Conservation (phyloP, 805 yeast genomes). For the Ogataea paradorogensis region DNA sequence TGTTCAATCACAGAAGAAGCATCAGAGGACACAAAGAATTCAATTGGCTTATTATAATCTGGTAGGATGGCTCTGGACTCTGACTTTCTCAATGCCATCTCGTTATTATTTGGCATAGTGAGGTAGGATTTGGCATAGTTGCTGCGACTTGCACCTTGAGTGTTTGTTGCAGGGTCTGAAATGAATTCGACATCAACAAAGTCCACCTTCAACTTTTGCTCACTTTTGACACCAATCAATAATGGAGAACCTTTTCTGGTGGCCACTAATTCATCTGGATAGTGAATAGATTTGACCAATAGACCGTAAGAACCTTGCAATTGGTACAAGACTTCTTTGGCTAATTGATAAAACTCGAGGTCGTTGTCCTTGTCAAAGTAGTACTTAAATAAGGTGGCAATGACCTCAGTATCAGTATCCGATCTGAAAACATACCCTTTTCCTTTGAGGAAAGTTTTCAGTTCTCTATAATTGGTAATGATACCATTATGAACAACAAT, state of each 20-base stretch:
- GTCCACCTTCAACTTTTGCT: constrained; percentile 91
- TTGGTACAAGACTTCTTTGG: constrained; percentile 88
- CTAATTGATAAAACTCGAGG: constrained; percentile 85
- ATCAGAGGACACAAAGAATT: constrained; percentile 93
- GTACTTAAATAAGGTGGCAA: constrained; percentile 92
- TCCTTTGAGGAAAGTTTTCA: constrained; percentile 72
- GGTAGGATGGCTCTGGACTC: constrained; percentile 94
- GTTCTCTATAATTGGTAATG: constrained; percentile 90
- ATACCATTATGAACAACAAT: constrained; percentile 97
- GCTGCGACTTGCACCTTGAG: constrained; percentile 21
- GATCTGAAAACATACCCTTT: constrained; percentile 84
- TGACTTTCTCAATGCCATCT: constrained; percentile 29
- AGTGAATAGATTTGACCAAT: constrained; percentile 85
- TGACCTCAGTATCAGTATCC: constrained; percentile 97
- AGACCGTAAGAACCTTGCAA: constrained; percentile 97
- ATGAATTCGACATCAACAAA: constrained; percentile 98
- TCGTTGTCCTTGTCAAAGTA: constrained; percentile 77
- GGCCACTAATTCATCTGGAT: constrained; percentile 94
- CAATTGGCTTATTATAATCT: constrained; percentile 89
- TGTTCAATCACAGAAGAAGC: constrained; percentile 96
- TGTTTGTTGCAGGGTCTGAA: constrained; percentile 45
- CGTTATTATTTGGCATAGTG: constrained; percentile 19
- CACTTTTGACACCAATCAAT: constrained; percentile 95
- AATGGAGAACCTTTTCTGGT: constrained; percentile 98
- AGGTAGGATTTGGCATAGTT: constrained; percentile 15